Evolutionary conservation across 1,284 basidiomycete species (phyloP), one percentile per base, ranked within the genome.

Genomic region (Naganishia albida): DNA sequence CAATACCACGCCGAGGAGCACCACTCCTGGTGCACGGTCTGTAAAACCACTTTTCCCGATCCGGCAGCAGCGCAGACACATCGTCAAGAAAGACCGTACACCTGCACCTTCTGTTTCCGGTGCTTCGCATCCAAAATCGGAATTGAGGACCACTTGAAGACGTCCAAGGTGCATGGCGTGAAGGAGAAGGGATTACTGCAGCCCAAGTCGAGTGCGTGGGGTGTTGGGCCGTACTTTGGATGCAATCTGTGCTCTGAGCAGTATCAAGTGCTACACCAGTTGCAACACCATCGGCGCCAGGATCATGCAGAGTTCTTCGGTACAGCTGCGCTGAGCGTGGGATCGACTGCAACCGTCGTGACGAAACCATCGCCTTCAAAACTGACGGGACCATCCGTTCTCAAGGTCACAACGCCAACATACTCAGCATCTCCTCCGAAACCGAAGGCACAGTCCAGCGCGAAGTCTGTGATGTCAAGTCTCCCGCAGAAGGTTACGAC

Each of bases 211-310:
- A 38, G 46, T 13, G 12, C 25, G 26, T 28, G n/a, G 16, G 44
- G n/a, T n/a, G 18, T 38, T 2, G 34, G 23, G 20, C 56, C 44
- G 25, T 59, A 28, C 20, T 59, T 48, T 23, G 20, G 18, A n/a
- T 59, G 56, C 20, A 34, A 34, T 3, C 1, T 59, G n/a, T 59
- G 56, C 25, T 13, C 12, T 12, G 44, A 46, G 30, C 18, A 34
- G 56, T 59, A 38, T 44, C 56, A 48, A n/a, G 20, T 16, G 26
- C 28, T 59, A 8, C 56, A 59, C 38, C 56, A 59, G 34, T 44
- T 59, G n/a, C 28, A 16, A 26, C 44, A 59, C 25, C 56, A 59
- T 34, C 43, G 56, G 28, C 28, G 30, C 7, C 18, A 18, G 2
- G 26, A 3, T 3, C 56, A 59, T 28, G 51, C 26, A 7, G 34